Evolutionary conservation across 192 early-diverging fungal genomes (phyloP).

Genomic region (Coemansia sp.): DNA sequence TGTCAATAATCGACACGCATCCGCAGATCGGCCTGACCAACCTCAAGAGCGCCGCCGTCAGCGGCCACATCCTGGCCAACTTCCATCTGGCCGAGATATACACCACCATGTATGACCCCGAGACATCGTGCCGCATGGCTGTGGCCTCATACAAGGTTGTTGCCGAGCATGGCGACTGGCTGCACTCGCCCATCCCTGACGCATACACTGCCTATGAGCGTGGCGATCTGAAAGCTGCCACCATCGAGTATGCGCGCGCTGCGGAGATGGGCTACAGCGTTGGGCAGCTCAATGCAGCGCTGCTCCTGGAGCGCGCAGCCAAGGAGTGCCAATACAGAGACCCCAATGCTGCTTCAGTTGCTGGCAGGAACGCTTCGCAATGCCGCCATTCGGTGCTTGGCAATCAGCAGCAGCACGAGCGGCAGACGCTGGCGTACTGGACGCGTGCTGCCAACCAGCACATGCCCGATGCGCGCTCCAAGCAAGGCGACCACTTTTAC

Average conservation of each 20-base stretch:
- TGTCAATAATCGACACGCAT: slow-evolving; percentile 19
- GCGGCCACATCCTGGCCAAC: slow-evolving; percentile 73
- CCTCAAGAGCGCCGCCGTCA: slow-evolving; percentile 61
- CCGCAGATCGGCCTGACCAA: slow-evolving; percentile 54
- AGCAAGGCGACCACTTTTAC: slow-evolving; percentile 93
- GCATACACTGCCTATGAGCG: slow-evolving; percentile 59
- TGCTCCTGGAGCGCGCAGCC: slow-evolving; percentile 68
- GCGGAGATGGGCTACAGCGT: slow-evolving; percentile 89
- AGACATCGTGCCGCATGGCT: slow-evolving; percentile 64
- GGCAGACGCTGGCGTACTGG: slow-evolving; percentile 85
- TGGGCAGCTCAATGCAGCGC: slow-evolving; percentile 88
- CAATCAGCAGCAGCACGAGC: slow-evolving; percentile 6
- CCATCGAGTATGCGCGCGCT: slow-evolving; percentile 74
- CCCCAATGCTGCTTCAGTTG: background rate
- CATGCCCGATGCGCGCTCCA: slow-evolving; percentile 85
- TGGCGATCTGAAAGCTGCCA: slow-evolving; percentile 69
- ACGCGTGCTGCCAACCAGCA: slow-evolving; percentile 92
- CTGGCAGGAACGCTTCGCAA: background rate
- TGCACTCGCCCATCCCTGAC: slow-evolving; percentile 63
- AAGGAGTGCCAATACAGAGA: background rate
- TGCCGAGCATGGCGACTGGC: slow-evolving; percentile 85
- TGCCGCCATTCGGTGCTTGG: slow-evolving; percentile 16
- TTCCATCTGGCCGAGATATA: slow-evolving; percentile 81
- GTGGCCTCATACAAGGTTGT: slow-evolving; percentile 76
- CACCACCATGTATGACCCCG: slow-evolving; percentile 51